Conservation (phyloP, 208 protist species). For the Acanthamoeba sp. region DNA sequence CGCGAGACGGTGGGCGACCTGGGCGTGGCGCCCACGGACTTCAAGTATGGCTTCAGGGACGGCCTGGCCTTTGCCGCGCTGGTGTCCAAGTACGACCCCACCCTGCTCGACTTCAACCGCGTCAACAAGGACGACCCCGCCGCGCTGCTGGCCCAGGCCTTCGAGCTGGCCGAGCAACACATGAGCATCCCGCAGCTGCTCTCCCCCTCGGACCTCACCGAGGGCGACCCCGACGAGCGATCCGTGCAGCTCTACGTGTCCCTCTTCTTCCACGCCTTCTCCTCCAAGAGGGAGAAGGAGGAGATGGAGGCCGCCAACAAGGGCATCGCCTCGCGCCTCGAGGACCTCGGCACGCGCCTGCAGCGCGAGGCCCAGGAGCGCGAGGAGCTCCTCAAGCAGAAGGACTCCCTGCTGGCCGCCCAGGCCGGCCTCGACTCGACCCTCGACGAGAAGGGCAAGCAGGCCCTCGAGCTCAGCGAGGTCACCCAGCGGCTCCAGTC, state of each 20-base stretch:
- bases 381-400: constrained; percentile 53
- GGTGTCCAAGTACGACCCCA: constrained; percentile 66
- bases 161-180: constrained; percentile 66
- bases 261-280: constrained; percentile 72
- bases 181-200: constrained; percentile 61
- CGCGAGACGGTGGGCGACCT: constrained; percentile 40
- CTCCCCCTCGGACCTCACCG: neutral
- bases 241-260: constrained; percentile 59
- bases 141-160: neutral
- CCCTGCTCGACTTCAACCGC: constrained; percentile 34
- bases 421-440: constrained; percentile 6
- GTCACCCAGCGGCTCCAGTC: neutral
- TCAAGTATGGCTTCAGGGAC: constrained; percentile 66
- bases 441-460: neutral
- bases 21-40: constrained; percentile 35
- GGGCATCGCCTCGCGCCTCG: constrained; percentile 59
- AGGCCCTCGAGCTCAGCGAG: neutral
- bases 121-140: constrained; percentile 32
- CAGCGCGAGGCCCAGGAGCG: constrained; percentile 35
- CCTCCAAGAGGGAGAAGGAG: constrained; percentile 64
- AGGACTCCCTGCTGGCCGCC: constrained; percentile 10
- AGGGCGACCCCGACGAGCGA: constrained; percentile 58
- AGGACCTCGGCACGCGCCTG: constrained; percentile 28
- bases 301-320: constrained; percentile 35
- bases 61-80: constrained; percentile 58